Conservation (phyloP, 257 asterid species). For the Solanum sejunctum region DNA sequence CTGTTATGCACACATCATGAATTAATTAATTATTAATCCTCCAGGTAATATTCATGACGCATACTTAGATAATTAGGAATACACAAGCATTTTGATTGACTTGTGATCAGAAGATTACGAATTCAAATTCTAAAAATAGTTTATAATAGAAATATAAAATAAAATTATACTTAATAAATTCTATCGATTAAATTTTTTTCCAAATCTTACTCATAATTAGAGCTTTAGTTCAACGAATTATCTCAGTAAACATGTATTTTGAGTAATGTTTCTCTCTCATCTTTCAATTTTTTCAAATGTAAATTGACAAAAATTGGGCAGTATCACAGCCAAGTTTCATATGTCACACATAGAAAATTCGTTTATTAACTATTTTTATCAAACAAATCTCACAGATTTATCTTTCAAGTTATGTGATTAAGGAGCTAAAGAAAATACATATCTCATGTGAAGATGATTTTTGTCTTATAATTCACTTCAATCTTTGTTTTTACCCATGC, state of each 20-base stretch:
- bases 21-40: background rate
- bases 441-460: background rate
- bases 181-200: too few species aligned
- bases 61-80: background rate
- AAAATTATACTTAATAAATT: accelerated
- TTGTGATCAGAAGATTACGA: too few species aligned
- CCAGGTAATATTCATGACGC: background rate
- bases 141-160: too few species aligned
- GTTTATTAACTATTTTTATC: background rate
- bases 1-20: background rate
- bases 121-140: too few species aligned
- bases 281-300: background rate
- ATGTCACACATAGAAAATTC: background rate
- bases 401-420: background rate
- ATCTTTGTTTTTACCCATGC: too few species aligned
- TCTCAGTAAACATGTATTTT: background rate
- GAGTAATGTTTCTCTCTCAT: background rate
- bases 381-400: too few species aligned
- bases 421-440: background rate
- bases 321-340: background rate
- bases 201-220: too few species aligned
- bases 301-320: background rate
- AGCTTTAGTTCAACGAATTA: too few species aligned
- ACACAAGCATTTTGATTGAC: background rate
- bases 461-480: background rate